Evolutionary conservation across 208 protist species (phyloP).

Genomic region (Acanthamoeba culbertsoni): DNA sequence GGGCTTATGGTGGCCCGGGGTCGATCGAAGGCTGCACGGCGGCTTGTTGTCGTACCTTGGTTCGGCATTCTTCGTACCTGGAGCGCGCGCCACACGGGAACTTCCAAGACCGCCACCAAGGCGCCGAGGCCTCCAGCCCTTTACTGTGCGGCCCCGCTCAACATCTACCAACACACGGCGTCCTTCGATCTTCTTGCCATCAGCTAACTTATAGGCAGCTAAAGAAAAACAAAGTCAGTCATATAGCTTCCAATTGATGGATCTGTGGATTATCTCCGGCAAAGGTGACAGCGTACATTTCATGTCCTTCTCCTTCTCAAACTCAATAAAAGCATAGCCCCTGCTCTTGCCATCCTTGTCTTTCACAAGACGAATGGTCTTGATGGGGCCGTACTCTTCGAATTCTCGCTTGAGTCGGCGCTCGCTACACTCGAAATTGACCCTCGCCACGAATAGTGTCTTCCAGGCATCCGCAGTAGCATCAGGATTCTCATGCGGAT

Average conservation of each 20-base stretch:
- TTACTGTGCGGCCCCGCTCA: conserved; percentile 85
- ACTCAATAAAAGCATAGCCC: conserved; percentile 90
- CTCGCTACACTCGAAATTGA: conserved; percentile 85
- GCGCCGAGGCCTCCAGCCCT: conserved; percentile 83
- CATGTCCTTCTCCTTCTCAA: conserved; percentile 84
- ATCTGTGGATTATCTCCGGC: too few species aligned
- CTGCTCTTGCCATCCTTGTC: conserved; percentile 79
- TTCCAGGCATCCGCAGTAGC: conserved; percentile 84
- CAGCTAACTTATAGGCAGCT: conserved; percentile 84
- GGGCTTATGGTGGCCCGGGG: too few species aligned
- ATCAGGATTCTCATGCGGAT: conserved; percentile 81
- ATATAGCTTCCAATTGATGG: too few species aligned
- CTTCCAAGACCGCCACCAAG: conserved; percentile 79
- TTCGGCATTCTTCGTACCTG: conserved; percentile 59
- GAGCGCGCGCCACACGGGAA: conserved; percentile 65
- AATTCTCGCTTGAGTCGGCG: conserved; percentile 82
- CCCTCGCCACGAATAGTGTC: conserved; percentile 84
- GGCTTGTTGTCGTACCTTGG: too few species aligned
- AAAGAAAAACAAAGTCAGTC: not conserved
- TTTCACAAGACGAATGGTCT: conserved; percentile 74
- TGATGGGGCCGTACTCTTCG: conserved; percentile 82
- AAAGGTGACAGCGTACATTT: conserved; percentile 53
- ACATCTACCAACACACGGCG: conserved; percentile 86
- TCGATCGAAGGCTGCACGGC: too few species aligned
- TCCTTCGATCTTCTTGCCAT: conserved; percentile 85